Percentiles rank a stretch among this genome's conserved stretches.
Evolutionary conservation across 345 rosid genomes (phyloP).

Genomic region (Excoecaria cochinchinensis): DNA sequence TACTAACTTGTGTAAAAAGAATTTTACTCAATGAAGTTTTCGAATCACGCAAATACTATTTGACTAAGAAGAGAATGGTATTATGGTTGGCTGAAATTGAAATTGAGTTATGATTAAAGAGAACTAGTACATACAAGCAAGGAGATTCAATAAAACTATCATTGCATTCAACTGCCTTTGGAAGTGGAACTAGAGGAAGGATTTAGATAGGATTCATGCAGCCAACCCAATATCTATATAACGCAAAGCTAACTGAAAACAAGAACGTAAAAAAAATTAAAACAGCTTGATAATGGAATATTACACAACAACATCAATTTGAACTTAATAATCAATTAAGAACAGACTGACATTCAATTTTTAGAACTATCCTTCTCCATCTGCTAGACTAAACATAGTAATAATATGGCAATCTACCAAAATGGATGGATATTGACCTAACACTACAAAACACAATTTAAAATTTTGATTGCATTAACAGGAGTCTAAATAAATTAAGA

Average conservation of each 20-base stretch:
- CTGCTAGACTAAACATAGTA: no score
- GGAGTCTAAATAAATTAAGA: neutral
- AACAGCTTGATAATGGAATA: neutral
- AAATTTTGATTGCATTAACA: neutral
- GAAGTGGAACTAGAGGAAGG: neutral
- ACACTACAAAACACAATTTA: neutral
- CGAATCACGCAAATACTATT: neutral
- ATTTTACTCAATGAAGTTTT: neutral
- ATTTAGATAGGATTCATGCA: neutral
- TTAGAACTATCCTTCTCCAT: neutral
- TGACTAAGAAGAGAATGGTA: neutral
- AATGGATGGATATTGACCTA: neutral
- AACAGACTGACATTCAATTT: neutral
- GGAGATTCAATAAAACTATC: neutral
- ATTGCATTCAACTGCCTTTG: neutral
- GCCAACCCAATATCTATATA: neutral
- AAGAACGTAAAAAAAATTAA: neutral
- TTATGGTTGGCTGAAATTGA: neutral
- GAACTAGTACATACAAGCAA: neutral
- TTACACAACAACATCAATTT: neutral
- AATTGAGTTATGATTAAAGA: neutral
- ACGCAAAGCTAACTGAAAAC: neutral
- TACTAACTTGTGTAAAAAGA: neutral
- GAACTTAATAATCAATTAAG: neutral
- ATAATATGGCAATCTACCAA: neutral